phyloP scores from a whole-genome alignment of 2,329 filamentous ascomycete genomes.

The Arthrobotrys entomopaga region DNA sequence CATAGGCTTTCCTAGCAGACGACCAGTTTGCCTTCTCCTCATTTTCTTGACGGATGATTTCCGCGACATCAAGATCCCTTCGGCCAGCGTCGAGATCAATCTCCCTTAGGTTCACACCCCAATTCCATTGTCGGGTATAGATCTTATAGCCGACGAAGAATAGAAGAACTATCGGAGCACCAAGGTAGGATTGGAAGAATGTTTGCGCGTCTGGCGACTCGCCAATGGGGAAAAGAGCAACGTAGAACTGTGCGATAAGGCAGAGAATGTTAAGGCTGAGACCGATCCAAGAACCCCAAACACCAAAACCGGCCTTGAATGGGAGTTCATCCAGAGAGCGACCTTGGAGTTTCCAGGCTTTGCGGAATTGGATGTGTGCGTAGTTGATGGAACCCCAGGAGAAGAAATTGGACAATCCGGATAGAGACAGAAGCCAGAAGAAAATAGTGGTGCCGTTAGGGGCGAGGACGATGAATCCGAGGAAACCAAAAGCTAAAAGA shows the following conservation, averaged over 20 bases:
- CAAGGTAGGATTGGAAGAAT: conserved; percentile 69
- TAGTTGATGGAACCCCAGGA: conserved; percentile 74
- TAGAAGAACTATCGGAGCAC: conserved; percentile 67
- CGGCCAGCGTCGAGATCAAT: conserved; percentile 76
- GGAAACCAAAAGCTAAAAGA: conserved; percentile 43
- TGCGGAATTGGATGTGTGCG: conserved; percentile 75
- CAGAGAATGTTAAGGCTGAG: conserved; percentile 69
- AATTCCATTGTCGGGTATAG: conserved; percentile 73
- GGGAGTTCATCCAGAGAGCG: conserved; percentile 72
- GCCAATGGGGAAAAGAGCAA: conserved; percentile 53
- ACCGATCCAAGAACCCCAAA: conserved; percentile 72
- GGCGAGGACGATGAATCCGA: conserved; percentile 52
- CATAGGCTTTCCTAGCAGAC: conserved; percentile 29
- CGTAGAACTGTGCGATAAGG: conserved; percentile 67
- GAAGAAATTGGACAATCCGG: conserved; percentile 72
- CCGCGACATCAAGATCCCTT: conserved; percentile 48
- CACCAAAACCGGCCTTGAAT: conserved; percentile 71
- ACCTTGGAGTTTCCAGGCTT: conserved; percentile 70
- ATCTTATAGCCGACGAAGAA: conserved; percentile 70
- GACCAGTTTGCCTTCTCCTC: conserved; percentile 53
- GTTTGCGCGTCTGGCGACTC: conserved; percentile 61
- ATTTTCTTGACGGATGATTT: conserved; percentile 45
- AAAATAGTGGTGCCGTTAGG: conserved; percentile 68
- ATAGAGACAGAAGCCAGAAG: conserved; percentile 73
- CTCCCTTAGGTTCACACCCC: conserved; percentile 65